These are phyloP conservation scores for Luffa acutangula DNA, from an alignment of 306 rosid species.

Conservation along the genomic window DNA sequence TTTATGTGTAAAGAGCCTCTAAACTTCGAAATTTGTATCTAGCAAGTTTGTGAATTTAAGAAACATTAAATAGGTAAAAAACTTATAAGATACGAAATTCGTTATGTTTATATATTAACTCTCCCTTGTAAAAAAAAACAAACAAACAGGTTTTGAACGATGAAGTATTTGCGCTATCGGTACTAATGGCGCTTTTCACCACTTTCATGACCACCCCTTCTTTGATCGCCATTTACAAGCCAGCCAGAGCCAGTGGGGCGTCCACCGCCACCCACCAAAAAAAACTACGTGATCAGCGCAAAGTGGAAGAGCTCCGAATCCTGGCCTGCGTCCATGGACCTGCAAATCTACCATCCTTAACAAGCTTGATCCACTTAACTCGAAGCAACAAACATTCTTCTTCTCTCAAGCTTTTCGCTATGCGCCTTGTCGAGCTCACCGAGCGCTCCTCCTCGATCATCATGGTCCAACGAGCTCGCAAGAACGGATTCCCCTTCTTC, in stretches of 20 bases:
- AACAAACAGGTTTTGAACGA: slow-evolving; percentile 52
- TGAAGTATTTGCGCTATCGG: slow-evolving; percentile 63
- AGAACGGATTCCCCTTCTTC: slow-evolving; percentile 64
- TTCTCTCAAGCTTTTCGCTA: slow-evolving; percentile 38
- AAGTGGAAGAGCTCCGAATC: slow-evolving; percentile 32
- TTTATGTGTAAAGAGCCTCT: too few relatives aligned
- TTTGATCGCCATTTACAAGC: slow-evolving; percentile 58
- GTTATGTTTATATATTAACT: too few relatives aligned
- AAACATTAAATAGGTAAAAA: too few relatives aligned
- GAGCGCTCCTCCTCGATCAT: slow-evolving; percentile 67
- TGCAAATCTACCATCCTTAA: slow-evolving; percentile 35
- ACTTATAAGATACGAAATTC: too few relatives aligned
- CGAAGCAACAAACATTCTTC: slow-evolving; percentile 35
- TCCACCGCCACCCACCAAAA: slow-evolving; percentile 22
- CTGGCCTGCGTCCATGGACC: slow-evolving; percentile 69
- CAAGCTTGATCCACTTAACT: slow-evolving; percentile 38
- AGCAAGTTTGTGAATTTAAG: too few relatives aligned
- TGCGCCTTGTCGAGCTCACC: slow-evolving; percentile 70
- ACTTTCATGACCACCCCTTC: slow-evolving; percentile 77
- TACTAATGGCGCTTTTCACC: slow-evolving; percentile 74
- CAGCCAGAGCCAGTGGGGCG: slow-evolving; percentile 34
- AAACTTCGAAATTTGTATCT: too few relatives aligned
- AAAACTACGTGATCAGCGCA: not conserved
- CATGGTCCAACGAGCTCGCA: slow-evolving; percentile 45
- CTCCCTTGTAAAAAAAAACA: not conserved